Conservation (phyloP, 2,329 filamentous ascomycete species). For the Aphanoascus verrucosus region DNA sequence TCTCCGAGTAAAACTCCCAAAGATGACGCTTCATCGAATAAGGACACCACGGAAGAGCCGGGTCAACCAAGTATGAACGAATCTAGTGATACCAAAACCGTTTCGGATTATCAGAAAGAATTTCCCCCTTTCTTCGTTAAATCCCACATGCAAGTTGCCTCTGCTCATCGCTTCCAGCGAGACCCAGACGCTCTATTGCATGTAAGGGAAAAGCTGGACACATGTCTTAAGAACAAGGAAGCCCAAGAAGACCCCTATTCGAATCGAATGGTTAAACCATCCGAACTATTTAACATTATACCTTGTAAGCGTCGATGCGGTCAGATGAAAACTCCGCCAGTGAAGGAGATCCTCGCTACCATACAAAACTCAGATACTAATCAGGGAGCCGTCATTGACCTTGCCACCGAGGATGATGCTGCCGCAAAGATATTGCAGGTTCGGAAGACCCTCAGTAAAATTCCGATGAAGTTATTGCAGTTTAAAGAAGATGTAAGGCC, state of each 20-base stretch:
- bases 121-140: slow-evolving; percentile 79
- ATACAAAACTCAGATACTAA: slow-evolving; percentile 39
- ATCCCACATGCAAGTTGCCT: slow-evolving; percentile 60
- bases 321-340: slow-evolving; percentile 31
- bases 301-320: slow-evolving; percentile 28
- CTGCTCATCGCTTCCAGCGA: slow-evolving; percentile 43
- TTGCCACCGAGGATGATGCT: slow-evolving; percentile 26
- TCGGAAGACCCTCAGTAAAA: slow-evolving; percentile 35
- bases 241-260: slow-evolving; percentile 12
- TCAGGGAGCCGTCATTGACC: slow-evolving; percentile 23
- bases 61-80: slow-evolving; percentile 18
- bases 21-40: slow-evolving; percentile 10
- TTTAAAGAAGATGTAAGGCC: slow-evolving; percentile 54
- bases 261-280: slow-evolving; percentile 21
- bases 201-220: slow-evolving; percentile 42
- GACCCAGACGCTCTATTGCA: slow-evolving; percentile 49
- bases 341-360: slow-evolving; percentile 51
- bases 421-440: slow-evolving; percentile 23
- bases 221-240: slow-evolving; percentile 22
- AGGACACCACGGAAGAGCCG: slow-evolving; percentile 13
- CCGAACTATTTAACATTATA: slow-evolving; percentile 31
- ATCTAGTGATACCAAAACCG: slow-evolving; percentile 16
- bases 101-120: slow-evolving; percentile 52
- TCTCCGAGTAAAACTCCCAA: slow-evolving; percentile 7
- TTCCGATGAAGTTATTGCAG: slow-evolving; percentile 48